Evolutionary conservation across 371 early-diverging fungal species (phyloP), one percentile per base, ranked within the genome.

Genomic region (Mortierella sp.): DNA sequence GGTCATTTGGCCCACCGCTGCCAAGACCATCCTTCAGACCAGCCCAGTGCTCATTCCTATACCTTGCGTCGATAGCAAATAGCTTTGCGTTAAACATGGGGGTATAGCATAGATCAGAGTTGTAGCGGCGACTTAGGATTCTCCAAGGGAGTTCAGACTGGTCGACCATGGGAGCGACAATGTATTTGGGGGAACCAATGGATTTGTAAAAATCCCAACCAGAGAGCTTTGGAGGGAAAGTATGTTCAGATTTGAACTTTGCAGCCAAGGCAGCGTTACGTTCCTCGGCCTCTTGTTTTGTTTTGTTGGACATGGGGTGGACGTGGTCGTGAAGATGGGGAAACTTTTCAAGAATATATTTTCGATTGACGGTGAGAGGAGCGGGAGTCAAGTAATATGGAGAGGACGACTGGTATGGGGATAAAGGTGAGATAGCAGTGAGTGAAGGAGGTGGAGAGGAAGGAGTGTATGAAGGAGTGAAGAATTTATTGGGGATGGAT

Each of bases 71-170:
- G 63, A 78, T 84, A 19, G 85, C 86, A 80, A 98, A 98, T 59
- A 94, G 77, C 62, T 88, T 89, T 15, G 97, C 97, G 76, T 99
- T 96, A 82, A 99, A 93, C 99, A 99, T 99, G 67, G 99, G 99
- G 15, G 99, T 99, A 78, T 96, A 99, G 85, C 98, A 97, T 1
- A 99, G 86, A 42, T 98, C 88, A 1, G 99, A 97, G 32, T 94
- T 95, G 83, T 99, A 95, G 35, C 93, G 87, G 53, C 96, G 86
- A 23, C 94, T 92, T 22, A 99, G 89, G n/a, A 95, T 88, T 55
- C 99, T 88, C 95, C 96, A 99, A 0, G 99, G 96, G 57, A 91
- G 88, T 70, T 95, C 96, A 0, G 94, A 94, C 75, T 95, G 96
- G 76, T 97, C 97, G 22, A 96, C 98, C 98, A 98, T 98, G 6